A percentile compares a stretch with the other conserved stretches of the same genome.
Evolutionary conservation across 1,284 basidiomycete genomes (phyloP).

Genomic region (Taiwanofungus camphoratus): DNA sequence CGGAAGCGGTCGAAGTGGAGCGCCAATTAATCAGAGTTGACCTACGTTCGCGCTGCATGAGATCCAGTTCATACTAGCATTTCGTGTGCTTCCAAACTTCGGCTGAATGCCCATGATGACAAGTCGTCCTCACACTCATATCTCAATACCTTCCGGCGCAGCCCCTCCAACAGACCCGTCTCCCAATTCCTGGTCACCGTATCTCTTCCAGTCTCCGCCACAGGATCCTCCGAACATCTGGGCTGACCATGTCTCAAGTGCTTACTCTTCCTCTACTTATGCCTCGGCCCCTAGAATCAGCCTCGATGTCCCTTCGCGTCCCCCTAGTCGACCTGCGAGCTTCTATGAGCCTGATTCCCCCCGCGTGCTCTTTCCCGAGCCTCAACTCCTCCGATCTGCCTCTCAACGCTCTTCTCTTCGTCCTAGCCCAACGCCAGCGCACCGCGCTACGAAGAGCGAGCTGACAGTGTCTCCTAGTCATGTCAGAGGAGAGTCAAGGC

Average conservation of each 20-base stretch:
- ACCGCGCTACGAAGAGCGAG: slow-evolving; percentile 42
- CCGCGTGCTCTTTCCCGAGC: slow-evolving; percentile 42
- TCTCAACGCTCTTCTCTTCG: slow-evolving; percentile 36
- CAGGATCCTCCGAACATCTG: slow-evolving; percentile 26
- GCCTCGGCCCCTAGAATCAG: slow-evolving; percentile 21
- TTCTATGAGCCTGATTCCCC: slow-evolving; percentile 29
- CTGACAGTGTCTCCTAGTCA: slow-evolving; percentile 15
- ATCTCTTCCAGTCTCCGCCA: slow-evolving; percentile 27
- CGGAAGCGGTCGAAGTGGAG: no score
- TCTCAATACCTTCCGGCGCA: slow-evolving; percentile 35
- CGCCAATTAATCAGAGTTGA: no score
- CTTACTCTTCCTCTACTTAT: slow-evolving; percentile 15
- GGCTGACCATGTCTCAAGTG: slow-evolving; percentile 20
- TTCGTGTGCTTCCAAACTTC: no score
- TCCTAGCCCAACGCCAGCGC: slow-evolving; percentile 21
- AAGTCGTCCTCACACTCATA: slow-evolving; percentile 27
- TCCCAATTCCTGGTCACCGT: slow-evolving; percentile 24
- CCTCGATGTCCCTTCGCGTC: slow-evolving; percentile 29
- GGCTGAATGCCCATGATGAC: no score
- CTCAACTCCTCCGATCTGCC: slow-evolving; percentile 43
- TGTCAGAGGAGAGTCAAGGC: slow-evolving; percentile 22
- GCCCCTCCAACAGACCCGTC: slow-evolving; percentile 28
- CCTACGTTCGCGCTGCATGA: no score
- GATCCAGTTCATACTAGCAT: no score
- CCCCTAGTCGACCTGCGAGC: slow-evolving; percentile 33